These are phyloP conservation scores for Ziziphus jujuba DNA, from an alignment of 306 rosid species.

Conservation along the genomic window DNA sequence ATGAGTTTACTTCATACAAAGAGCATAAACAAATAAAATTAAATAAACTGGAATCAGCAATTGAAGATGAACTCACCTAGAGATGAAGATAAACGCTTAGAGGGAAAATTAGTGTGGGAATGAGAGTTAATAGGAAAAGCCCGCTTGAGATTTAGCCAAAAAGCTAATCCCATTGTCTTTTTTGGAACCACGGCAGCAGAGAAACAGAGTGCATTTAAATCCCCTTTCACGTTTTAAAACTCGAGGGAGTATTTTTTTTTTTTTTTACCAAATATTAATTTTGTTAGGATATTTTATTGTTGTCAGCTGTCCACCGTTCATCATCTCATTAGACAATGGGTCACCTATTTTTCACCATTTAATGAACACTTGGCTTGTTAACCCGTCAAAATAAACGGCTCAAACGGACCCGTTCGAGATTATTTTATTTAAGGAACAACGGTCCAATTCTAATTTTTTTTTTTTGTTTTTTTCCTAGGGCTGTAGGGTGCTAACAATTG, in stretches of 20 bases:
- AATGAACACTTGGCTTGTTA: background rate
- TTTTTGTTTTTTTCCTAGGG: no score
- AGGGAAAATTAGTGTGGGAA: constrained; percentile 39
- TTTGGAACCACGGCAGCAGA: constrained; percentile 21
- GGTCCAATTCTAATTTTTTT: no score
- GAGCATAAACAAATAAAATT: background rate
- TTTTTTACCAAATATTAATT: constrained; percentile 1
- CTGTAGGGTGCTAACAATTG: no score
- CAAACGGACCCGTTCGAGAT: no score
- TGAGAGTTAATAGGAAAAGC: constrained; percentile 47
- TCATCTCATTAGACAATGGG: constrained; percentile 7
- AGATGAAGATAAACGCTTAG: constrained; percentile 45
- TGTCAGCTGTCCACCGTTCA: constrained; percentile 48
- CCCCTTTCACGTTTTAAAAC: constrained; percentile 18
- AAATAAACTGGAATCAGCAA: background rate
- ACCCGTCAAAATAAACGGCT: no score
- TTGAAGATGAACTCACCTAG: constrained; percentile 46
- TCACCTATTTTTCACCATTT: constrained; percentile 11
- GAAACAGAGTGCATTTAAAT: constrained; percentile 51
- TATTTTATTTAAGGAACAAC: no score
- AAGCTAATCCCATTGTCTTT: constrained; percentile 63
- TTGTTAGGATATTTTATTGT: constrained; percentile 30
- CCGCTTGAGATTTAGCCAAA: constrained; percentile 55
- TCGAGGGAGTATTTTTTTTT: background rate
- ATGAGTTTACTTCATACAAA: background rate